Base-by-base conservation (phyloP, 1,139 yeast species). In the Sugiyamaella xylanicola region DNA sequence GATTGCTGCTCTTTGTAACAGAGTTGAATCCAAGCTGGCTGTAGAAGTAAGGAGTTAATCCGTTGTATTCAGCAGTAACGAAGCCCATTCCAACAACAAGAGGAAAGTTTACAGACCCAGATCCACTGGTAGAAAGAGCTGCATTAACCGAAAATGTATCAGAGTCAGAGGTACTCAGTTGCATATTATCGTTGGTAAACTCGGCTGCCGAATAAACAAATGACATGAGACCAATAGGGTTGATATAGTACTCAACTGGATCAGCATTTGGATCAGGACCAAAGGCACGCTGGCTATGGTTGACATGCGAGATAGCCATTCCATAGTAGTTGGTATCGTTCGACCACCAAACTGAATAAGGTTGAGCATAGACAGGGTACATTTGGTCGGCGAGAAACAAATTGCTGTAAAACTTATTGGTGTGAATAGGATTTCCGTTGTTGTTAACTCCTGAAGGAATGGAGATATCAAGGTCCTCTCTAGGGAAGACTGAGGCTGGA, bases 81-180 rank as follows among this genome's bases (percentile, higher is more conserved):
- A 85, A 79, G n/a, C 95, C 96, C 88, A 86, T 85, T 59, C 95
- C 95, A 68, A 84, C 87, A 19, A 79, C 82, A 48, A 80, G 58
- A 3, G 85, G 83, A 41, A 74, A 56, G 19, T 58, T 59, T 36
- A 74, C 61, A 15, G 67, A 55, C 7, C 70, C 69, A 16, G 39
- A n/a, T 16, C 59, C 65, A 15, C 68, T 59, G 1, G 69, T 61
- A 32, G 77, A 73, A 53, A 87, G 67, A 2, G 77, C 74, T 11
- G 80, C 82, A 35, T 74, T 71, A 16, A 79, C 85, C 3, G 92
- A 84, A 74, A 85, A 77, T 29, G 79, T 77, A 48, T 77, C 78
- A 74, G 81, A 75, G 13, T 82, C 76, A n/a, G 78, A 65, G 2
- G 85, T 65, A 17, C 59, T 47, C 40, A 74, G 77, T 9, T 71